Evolutionary conservation across 2,329 filamentous ascomycete genomes (phyloP), one percentile per base, ranked within the genome.

Genomic region (Escovopsis weberi): DNA sequence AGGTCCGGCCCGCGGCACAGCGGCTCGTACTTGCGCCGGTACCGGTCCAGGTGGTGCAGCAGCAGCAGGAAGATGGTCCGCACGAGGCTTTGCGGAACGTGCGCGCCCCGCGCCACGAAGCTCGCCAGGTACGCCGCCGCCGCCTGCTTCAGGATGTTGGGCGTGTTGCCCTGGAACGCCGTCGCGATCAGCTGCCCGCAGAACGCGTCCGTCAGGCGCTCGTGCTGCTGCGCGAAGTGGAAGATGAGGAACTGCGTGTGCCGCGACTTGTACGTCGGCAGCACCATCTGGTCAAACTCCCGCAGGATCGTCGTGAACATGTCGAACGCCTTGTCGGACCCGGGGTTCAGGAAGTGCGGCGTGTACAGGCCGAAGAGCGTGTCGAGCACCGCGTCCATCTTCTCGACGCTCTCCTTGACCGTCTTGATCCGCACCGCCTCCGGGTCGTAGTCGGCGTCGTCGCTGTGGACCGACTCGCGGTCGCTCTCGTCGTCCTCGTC

Each of bases 181-280:
- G 59, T 62, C 23, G 60, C 59, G 33, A 66, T 65, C 49, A 89
- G 82, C 23, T 80, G 81, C 32, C 82, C 82, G 37, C 85, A 81
- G 55, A 96, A 96, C 39, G 80, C 75, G 54, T 91, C 85, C 45
- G 85, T 81, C 39, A 94, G 75, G 37, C 75, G 72, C 28, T 83
- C 79, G 8, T 85, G 84, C 45, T 75, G 75, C 60, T 98, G 89
- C 12, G 85, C 84, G 58, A 94, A 95, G 62, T 95, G 89, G 63
- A 98, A 98, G 40, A 96, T 73, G 39, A 98, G 75, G 53, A 96
- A 98, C 55, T 98, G 91, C 0, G 87, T 87, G 59, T 96, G 89
- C 32, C 91, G 80, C 23, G 87, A 94, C 51, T 86, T 85, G 58
- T 91, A 87, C 12, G 87, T 93, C 4, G 88, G 87, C 28, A 98